Evolutionary conservation across 2,329 filamentous ascomycete species (phyloP), one percentile per base, ranked within the genome.

Genomic region (Aspergillus amoenus): DNA sequence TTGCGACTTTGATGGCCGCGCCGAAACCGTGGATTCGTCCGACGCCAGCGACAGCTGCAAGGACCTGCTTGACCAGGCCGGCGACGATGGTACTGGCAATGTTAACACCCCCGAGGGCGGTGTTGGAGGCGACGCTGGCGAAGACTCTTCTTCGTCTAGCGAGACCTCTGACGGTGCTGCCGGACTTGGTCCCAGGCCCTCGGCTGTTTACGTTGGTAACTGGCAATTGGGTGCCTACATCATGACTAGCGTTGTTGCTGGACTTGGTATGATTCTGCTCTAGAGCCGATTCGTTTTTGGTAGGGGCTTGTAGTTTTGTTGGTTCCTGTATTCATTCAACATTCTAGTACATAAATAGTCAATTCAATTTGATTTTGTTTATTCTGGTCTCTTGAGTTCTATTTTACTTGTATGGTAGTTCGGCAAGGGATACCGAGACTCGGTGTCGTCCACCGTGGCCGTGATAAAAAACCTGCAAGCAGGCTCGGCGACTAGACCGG

Each of bases 251-350:
- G 56, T 77, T 43, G 63, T 77, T 42, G 74, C 77, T 54, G 79
- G 78, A 59, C 70, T 70, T 51, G 76, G 75, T 56, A 80, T 81
- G 77, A 71, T 81, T 61, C 62, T 79, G 64, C 68, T 81, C 69
- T 81, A 79, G 68, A 51, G n/a, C 18, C 5, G 39, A 37, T 13
- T 15, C 27, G n/a, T 49, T 30, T 30, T 30, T 30, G 41, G 47
- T 41, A 50, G 32, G 30, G 44, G 17, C n/a, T n/a, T 32, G 32
- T 44, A 13, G 15, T n/a, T 46, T 51, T 40, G 13, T 44, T 51
- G 5, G 6, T 39, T 52, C 30, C 27, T 44, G 39, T 52, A 34
- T 50, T 9, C 8, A 17, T 51, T 51, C 27, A 39, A n/a, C 15
- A 17, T 51, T 34, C 21, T 52, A 52, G 41, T 52, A 52, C 27